Evolutionary conservation across 2,329 filamentous ascomycete species (phyloP).

Genomic region (Fusarium virguliforme): DNA sequence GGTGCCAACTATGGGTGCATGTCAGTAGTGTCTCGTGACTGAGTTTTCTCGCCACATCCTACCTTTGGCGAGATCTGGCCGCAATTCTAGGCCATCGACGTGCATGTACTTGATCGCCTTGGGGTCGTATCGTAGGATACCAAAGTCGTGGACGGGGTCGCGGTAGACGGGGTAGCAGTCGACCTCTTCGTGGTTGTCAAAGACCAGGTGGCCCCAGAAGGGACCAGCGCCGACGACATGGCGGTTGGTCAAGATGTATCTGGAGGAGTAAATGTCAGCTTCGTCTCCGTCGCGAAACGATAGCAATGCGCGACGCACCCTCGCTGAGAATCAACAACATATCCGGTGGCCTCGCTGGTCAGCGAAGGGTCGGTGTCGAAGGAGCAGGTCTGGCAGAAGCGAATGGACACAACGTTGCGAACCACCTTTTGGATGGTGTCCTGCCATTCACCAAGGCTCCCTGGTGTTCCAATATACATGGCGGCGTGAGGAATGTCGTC

Average conservation of each 20-base stretch:
- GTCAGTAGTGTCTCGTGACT: conserved; percentile 36
- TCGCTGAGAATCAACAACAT: conserved; percentile 94
- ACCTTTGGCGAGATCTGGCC: conserved; percentile 86
- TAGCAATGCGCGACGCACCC: conserved; percentile 70
- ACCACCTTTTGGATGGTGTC: conserved; percentile 95
- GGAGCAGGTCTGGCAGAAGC: conserved; percentile 97
- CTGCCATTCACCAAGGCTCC: conserved; percentile 82
- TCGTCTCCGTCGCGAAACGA: neutral
- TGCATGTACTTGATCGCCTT: conserved; percentile 98
- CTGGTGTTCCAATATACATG: conserved; percentile 59
- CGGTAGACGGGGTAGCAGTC: conserved; percentile 98
- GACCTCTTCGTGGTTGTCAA: conserved; percentile 98
- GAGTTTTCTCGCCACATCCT: conserved; percentile 39
- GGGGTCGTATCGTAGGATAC: conserved; percentile 95
- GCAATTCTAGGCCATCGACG: conserved; percentile 82
- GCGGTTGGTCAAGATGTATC: conserved; percentile 87
- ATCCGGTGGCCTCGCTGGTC: conserved; percentile 96
- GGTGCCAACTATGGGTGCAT: conserved; percentile 76
- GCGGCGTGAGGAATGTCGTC: conserved; percentile 58
- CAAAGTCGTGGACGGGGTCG: conserved; percentile 98
- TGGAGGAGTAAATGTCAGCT: conserved; percentile 44
- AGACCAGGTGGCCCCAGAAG: conserved; percentile 98
- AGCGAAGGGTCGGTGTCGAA: conserved; percentile 98
- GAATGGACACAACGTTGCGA: conserved; percentile 96
- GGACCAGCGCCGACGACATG: conserved; percentile 96